A percentile compares a stretch with the other conserved stretches of the same genome.
phyloP scores from a whole-genome alignment of 2,329 filamentous ascomycete genomes.

The Rhinocladiella mackenziei region DNA sequence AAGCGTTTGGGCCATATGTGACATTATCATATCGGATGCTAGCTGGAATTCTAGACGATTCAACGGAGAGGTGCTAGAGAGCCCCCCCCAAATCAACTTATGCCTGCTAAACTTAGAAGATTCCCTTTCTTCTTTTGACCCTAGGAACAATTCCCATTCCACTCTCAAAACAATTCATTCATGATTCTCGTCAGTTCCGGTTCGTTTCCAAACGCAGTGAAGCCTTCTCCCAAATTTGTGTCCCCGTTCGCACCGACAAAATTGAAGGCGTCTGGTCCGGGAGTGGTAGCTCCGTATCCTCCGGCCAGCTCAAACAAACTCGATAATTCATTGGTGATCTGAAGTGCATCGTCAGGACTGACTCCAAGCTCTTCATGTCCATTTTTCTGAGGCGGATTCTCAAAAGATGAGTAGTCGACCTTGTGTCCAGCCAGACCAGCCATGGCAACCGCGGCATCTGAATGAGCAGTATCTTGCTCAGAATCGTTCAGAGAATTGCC shows the following conservation, averaged over 20 bases:
- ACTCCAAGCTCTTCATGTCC: conserved; percentile 42
- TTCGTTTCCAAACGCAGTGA: conserved; percentile 48
- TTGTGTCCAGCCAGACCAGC: conserved; percentile 60
- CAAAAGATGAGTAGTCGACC: conserved; percentile 54
- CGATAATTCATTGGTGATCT: conserved; percentile 58
- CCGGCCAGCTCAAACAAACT: conserved; percentile 62
- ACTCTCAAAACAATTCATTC: conserved; percentile 53
- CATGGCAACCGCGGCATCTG: conserved; percentile 62
- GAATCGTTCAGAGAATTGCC: conserved; percentile 30
- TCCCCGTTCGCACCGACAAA: conserved; percentile 34
- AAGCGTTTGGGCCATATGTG: too few relatives aligned
- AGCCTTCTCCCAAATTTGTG: conserved; percentile 18
- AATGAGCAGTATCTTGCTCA: conserved; percentile 54
- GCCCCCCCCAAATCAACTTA: neutral
- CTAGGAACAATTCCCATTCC: too few relatives aligned
- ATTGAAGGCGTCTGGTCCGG: conserved; percentile 33
- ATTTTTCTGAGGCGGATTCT: conserved; percentile 30
- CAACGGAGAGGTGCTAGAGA: too few relatives aligned
- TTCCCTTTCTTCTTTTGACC: too few relatives aligned
- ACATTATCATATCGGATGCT: too few relatives aligned
- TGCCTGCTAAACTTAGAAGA: too few relatives aligned
- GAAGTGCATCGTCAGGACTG: conserved; percentile 56
- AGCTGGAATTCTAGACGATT: too few relatives aligned
- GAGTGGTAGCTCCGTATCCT: conserved; percentile 40
- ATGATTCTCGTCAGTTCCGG: conserved; percentile 58